Conservation (phyloP, 345 rosid species). For the Hibiscus trionum region DNA sequence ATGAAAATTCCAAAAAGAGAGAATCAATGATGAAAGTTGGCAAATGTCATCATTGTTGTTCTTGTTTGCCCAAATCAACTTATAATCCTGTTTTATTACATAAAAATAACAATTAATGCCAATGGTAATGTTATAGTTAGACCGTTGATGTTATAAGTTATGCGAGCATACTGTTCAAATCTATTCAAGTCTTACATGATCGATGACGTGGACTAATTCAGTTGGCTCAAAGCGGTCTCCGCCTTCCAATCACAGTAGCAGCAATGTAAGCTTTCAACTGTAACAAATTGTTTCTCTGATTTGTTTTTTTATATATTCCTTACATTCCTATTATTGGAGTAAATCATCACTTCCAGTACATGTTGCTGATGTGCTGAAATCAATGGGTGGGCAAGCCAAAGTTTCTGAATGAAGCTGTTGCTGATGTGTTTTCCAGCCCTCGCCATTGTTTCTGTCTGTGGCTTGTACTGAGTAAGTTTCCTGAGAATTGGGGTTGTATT, state of each 20-base stretch:
- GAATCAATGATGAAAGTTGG: no score
- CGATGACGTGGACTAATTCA: background rate
- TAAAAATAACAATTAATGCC: no score
- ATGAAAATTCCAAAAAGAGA: no score
- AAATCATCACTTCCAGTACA: constrained; percentile 15
- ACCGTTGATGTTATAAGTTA: no score
- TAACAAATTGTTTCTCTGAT: background rate
- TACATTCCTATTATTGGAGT: constrained; percentile 10
- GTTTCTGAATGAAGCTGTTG: constrained; percentile 7
- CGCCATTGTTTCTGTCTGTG: constrained; percentile 12
- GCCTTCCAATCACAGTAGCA: background rate
- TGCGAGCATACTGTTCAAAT: no score
- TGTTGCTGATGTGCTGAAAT: constrained; percentile 12
- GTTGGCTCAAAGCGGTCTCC: background rate
- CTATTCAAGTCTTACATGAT: background rate
- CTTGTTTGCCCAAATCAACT: no score
- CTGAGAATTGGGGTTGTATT: constrained; percentile 5
- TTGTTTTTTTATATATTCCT: background rate
- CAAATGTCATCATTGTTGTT: no score
- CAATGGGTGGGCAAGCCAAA: constrained; percentile 8
- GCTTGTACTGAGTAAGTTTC: constrained; percentile 5
- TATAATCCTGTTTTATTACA: no score
- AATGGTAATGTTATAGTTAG: no score
- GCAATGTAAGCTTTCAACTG: background rate
- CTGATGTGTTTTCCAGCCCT: background rate